Evolutionary conservation across 2,329 filamentous ascomycete species (phyloP), one percentile per base, ranked within the genome.

Genomic region (Clarireedia hainanense): DNA sequence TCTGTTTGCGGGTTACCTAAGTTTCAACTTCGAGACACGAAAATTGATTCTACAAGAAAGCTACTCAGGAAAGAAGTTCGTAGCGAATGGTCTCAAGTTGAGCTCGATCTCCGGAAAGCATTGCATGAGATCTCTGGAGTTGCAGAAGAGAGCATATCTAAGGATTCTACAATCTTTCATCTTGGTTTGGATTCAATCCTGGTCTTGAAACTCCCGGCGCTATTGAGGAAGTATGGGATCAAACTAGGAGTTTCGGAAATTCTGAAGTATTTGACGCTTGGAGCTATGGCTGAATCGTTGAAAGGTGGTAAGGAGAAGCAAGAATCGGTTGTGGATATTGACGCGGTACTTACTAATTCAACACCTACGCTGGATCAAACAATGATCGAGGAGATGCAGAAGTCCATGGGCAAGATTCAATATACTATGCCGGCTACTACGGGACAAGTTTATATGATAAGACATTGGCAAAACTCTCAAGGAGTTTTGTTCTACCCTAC

Each of bases 131-230:
- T 91, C 0, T 88, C 90, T 0, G 80, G 79, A 15, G 71, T 86
- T 0, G 74, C 83, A 0, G 70, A 75, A 17, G 66, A 75, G 0
- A 74, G 81, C 1, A 87, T 96, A 51, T 70, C 73, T 2, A 77
- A 76, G 55, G 74, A 76, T 0, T 80, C 84, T 50, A 89, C 80
- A 0, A 80, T 96, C 12, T 95, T 94, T 69, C 85, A 94, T 60
- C 77, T 96, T 1, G 91, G 91, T 0, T 80, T 96, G 1, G 91
- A 96, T 68, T 96, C 91, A 0, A 95, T 96, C 69, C 92, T 86
- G 60, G 86, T 90, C 1, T 94, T 96, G 73, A 95, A 94, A 65
- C 83, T 91, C 3, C 83, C 84, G 7, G 80, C 85, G 0, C 74
- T 91, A 6, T 73, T 96, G 4, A 83, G 81, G 43, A 86, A 80